Base-by-base conservation (phyloP, 441 rosid species). In the Adansonia gregorii region DNA sequence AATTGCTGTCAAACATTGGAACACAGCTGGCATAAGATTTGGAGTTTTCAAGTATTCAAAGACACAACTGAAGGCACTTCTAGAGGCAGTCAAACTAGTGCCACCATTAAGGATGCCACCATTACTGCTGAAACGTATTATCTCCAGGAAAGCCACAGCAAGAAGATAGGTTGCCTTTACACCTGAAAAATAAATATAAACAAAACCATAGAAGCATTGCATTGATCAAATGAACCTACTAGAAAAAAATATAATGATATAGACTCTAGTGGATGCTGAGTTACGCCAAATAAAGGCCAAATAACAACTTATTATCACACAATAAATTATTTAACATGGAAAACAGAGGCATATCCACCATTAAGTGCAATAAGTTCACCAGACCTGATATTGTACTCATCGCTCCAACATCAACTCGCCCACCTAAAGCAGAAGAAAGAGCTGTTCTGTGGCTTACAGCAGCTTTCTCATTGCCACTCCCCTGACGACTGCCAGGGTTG, bases 111-210 rank as follows among this genome's bases (percentile, higher is more conserved):
- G 98, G 79, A 94, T 89, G 82, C 99, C 99, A 70, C 99, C 99
- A 67, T 97, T 97, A 85, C 97, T 97, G 84, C 91, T 92, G 87
- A 97, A 97, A 59, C 99, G 97, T 76, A 92, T 92, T 67, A 93
- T 93, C 86, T 97, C 99, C 79, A 97, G 76, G 85, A 94, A 92
- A 60, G 99, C 94, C 59, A 94, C 99, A 43, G 99, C 98, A 82
- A 97, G 99, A 87, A 97, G 95, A 89, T 94, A 97, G 60, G 98
- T 97, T 31, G 99, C 98, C 88, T 97, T 97, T 80, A 97, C 98
- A 73, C 99, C 99, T 97, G 84, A 71, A 84, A 81, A 79, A 83
- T 0, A 11, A 46, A 46, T 19, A 46, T 19, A 75, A 75, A 79
- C 35, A 79, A 78, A 67, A 66, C n/a, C 43, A 54, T 22, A 43